Conservation (phyloP, 2,329 filamentous ascomycete genomes). For the Hypomyces rosellus region DNA sequence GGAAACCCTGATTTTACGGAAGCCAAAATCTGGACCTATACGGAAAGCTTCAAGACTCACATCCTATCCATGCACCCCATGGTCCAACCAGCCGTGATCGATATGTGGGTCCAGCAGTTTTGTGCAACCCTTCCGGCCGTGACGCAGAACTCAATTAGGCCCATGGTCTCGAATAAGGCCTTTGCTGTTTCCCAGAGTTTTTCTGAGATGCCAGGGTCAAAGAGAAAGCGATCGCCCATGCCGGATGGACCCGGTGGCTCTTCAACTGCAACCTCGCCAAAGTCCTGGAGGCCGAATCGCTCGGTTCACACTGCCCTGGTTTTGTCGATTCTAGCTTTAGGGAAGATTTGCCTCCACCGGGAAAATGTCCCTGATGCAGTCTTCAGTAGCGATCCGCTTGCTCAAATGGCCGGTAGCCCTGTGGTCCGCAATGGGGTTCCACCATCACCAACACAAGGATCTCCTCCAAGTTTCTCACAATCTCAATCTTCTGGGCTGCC, state of each 20-base stretch:
- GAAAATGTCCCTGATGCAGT: conserved; percentile 54
- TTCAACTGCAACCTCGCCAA: conserved; percentile 26
- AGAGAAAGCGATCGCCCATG: conserved; percentile 51
- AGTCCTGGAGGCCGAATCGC: conserved; percentile 48
- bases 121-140: conserved; percentile 39
- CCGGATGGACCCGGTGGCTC: conserved; percentile 28
- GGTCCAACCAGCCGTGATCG: conserved; percentile 46
- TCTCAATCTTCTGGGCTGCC: conserved; percentile 45
- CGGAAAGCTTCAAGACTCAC: conserved; percentile 52
- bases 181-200: conserved; percentile 27
- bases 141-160: conserved; percentile 22
- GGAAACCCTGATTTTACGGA: conserved; percentile 51
- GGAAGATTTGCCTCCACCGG: conserved; percentile 65
- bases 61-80: conserved; percentile 62
- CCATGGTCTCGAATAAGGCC: conserved; percentile 18
- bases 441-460: conserved; percentile 49
- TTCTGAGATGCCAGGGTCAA: conserved; percentile 30
- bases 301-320: conserved; percentile 77
- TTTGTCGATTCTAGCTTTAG: conserved; percentile 75
- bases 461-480: conserved; percentile 42
- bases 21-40: conserved; percentile 45
- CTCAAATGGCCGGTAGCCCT: conserved; percentile 27
- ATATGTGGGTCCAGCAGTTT: conserved; percentile 48
- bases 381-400: conserved; percentile 23
- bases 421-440: conserved; percentile 44